These are phyloP conservation scores for Tricholoma saponaceum DNA, from an alignment of 768 basidiomycete species.

Conservation along the genomic window DNA sequence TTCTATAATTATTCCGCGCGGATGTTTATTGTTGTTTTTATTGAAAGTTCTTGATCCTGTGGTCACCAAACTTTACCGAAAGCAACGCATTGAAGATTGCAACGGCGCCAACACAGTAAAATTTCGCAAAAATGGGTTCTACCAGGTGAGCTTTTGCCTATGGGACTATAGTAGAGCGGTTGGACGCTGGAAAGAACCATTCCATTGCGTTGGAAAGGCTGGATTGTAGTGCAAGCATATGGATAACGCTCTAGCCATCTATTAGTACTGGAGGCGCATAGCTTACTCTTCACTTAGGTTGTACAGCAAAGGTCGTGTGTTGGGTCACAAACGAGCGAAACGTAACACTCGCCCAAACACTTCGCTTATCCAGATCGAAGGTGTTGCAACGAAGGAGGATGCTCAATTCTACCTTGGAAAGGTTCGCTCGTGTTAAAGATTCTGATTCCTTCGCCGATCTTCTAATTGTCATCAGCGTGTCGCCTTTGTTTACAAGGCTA, in stretches of 20 bases:
- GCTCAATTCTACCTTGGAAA: conserved; percentile 99
- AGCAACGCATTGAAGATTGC: conserved; percentile 36
- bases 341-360: conserved; percentile 96
- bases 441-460: neutral
- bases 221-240: conserved; percentile 35
- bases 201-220: conserved; percentile 29
- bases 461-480: conserved; percentile 59
- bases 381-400: conserved; percentile 89
- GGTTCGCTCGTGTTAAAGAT: conserved; percentile 44
- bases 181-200: conserved; percentile 5
- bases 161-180: conserved; percentile 16
- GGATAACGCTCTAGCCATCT: conserved; percentile 16
- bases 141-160: conserved; percentile 61
- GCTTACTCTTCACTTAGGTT: conserved; percentile 50
- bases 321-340: conserved; percentile 98
- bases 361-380: conserved; percentile 95
- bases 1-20: neutral
- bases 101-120: conserved; percentile 45
- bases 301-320: conserved; percentile 93
- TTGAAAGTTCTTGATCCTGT: conserved; percentile 18
- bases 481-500: conserved; percentile 97
- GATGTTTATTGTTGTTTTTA: conserved; percentile 29
- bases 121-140: conserved; percentile 67
- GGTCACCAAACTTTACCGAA: conserved; percentile 20
- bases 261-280: neutral